Evolutionary conservation across 2,329 filamentous ascomycete species (phyloP), one percentile per base, ranked within the genome.

Genomic region (Neoscytalidium dimidiatum): DNA sequence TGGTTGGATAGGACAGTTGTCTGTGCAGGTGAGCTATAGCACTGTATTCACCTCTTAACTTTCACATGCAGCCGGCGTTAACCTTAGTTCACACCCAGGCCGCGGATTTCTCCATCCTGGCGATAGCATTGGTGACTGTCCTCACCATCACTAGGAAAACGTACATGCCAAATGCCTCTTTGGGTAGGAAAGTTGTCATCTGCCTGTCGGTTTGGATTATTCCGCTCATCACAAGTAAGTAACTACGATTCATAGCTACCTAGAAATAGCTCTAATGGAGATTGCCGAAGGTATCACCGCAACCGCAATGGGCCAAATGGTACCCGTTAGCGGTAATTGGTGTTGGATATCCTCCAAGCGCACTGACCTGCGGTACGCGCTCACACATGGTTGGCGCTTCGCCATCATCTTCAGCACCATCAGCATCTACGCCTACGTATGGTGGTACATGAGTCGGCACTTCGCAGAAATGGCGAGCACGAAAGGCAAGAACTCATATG

Each of bases 371-470:
- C 77, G 81, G 23, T 83, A 83, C 62, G 76, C 71, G 1, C 72
- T 83, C 49, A 79, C 78, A 0, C 81, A 83, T 62, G 80, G 77
- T 44, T 82, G 80, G 81, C 78, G 81, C 11, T 77, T 82, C 58
- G 73, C 75, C 14, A 78, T 82, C 44, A 80, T 83, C 53, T 67
- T 78, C 48, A 69, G 69, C 7, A 80, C 78, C 1, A 73, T 82
- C 21, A 69, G 66, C 38, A 79, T 81, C 23, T 83, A 83, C 66
- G 70, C 75, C 2, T 81, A 80, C 61, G 75, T 83, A 19, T 81
- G 78, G 68, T 68, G 75, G 43, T 76, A 75, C 64, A 71, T 80
- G 48, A 51, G 48, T 7, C 35, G 44, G 7, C 49, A 64, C 38
- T 64, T 64, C 38, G 33, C 28, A 23, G 17, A 11, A 2, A 51